Evolutionary conservation across 1,284 basidiomycete species (phyloP), one percentile per base, ranked within the genome.

Genomic region (Grifola frondosa): DNA sequence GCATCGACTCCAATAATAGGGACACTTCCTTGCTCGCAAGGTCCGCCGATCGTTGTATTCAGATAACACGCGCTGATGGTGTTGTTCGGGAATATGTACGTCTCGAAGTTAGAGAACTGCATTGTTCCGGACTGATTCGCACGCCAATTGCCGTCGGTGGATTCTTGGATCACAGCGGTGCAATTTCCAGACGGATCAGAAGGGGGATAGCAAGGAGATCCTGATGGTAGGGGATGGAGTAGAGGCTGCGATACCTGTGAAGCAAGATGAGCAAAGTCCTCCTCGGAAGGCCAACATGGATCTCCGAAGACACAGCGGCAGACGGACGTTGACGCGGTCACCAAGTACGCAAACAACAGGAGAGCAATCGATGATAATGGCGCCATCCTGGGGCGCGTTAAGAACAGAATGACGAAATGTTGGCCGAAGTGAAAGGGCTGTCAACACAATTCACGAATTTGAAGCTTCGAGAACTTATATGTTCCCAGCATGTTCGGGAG

Each of bases 1-100:
- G 67, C 71, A 30, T 76, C 72, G 3, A 76, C 69, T 0, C 70
- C 71, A 8, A 69, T 53, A 4, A 66, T 61, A 5, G 74, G 67
- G 1, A 77, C 64, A 28, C 61, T 68, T 2, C 73, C 75, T 49
- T 75, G 73, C 7, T 59, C 55, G 41, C 74, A 77, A 1, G 62
- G 62, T 5, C 60, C 45, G 0, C 65, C 67, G 13, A 75, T 53
- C 0, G 60, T 61, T 1, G 59, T 59, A 37, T 77, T 67, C 28
- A 69, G 34, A 36, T 70, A 75, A 43, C 71, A 75, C 0, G 63
- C 68, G 13, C 59, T 58, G 41, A 75, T 65, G 1, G 67, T 70
- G 5, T 67, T 69, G 37, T 75, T 74, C 0, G 40, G 47, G 28
- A 65, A 65, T 4, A 57, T 60, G 50, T 59, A 70, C 0, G 63